Evolutionary conservation across 208 protist genomes (phyloP).

Genomic region (Acanthamoeba healyi): DNA sequence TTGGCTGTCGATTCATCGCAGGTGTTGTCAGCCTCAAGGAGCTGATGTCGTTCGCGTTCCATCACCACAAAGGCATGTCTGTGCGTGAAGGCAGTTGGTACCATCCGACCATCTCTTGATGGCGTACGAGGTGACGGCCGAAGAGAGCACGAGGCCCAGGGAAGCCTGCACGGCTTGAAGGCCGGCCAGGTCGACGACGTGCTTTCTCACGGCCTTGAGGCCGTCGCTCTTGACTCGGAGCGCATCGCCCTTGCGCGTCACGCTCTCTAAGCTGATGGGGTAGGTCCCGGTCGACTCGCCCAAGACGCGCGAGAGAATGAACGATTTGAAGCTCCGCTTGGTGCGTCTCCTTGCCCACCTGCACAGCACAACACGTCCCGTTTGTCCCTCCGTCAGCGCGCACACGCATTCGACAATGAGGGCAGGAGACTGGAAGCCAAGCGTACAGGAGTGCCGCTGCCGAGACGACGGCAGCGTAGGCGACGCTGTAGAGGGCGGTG

Average conservation of each 20-base stretch:
- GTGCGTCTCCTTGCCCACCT: background rate
- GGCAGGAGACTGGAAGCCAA: too few relatives aligned
- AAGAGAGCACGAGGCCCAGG: background rate
- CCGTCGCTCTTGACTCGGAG: background rate
- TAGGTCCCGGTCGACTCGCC: background rate
- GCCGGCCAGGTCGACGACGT: background rate
- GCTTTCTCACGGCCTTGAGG: background rate
- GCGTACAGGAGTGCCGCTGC: background rate
- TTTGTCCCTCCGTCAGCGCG: background rate
- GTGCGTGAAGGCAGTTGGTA: background rate
- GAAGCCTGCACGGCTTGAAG: background rate
- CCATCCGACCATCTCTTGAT: background rate
- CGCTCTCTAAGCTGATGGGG: background rate
- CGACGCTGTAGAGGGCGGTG: background rate
- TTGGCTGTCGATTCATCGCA: too few relatives aligned
- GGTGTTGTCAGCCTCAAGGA: too few relatives aligned
- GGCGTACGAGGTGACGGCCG: background rate
- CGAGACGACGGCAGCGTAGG: background rate
- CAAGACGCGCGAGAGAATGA: background rate
- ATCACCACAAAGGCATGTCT: too few relatives aligned
- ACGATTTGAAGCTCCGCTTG: background rate
- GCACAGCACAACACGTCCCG: background rate
- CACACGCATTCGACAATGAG: too few relatives aligned
- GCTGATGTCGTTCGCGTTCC: too few relatives aligned
- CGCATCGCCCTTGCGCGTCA: background rate